These are phyloP conservation scores for Croton laevigatus DNA, from an alignment of 441 rosid genomes.

Conservation along the genomic window DNA sequence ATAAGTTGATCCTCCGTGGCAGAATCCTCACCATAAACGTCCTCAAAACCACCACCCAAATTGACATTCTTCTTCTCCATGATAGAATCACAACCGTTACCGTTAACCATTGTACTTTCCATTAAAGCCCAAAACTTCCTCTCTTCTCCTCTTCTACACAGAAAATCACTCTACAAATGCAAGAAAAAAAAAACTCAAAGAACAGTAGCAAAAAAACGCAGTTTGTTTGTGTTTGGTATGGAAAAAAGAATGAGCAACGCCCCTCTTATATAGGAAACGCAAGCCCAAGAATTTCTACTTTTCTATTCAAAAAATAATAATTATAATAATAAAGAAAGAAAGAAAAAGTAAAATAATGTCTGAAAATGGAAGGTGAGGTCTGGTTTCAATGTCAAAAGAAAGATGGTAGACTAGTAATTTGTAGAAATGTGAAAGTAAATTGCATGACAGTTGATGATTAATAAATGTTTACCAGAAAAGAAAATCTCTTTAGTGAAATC, in stretches of 20 bases:
- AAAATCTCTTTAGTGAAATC: constrained; percentile 22
- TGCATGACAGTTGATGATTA: neutral
- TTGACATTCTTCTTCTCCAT: constrained; percentile 21
- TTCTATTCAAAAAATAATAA: neutral
- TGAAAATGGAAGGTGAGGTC: neutral
- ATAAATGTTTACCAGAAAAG: constrained; percentile 21
- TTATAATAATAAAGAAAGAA: neutral
- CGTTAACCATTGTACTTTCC: constrained; percentile 44
- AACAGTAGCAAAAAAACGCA: constrained; percentile 1
- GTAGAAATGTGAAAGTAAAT: neutral
- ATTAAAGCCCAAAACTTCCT: constrained; percentile 33
- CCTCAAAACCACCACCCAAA: constrained; percentile 60
- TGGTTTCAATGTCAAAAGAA: constrained; percentile 22
- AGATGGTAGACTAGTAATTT: constrained; percentile 21
- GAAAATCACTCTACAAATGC: constrained; percentile 35
- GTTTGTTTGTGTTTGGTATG: constrained; percentile 2
- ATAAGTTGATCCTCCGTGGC: constrained; percentile 84
- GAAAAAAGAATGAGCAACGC: neutral
- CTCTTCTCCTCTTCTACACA: constrained; percentile 25
- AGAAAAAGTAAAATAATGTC: neutral
- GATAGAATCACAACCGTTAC: constrained; percentile 42
- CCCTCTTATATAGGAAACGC: constrained; percentile 24
- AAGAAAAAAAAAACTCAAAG: constrained; percentile 11
- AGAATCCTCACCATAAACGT: constrained; percentile 70
- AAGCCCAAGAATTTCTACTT: neutral